These are phyloP conservation scores for Phytophthora palmivora DNA, from an alignment of 352 stramenopile species.

Conservation along the genomic window DNA sequence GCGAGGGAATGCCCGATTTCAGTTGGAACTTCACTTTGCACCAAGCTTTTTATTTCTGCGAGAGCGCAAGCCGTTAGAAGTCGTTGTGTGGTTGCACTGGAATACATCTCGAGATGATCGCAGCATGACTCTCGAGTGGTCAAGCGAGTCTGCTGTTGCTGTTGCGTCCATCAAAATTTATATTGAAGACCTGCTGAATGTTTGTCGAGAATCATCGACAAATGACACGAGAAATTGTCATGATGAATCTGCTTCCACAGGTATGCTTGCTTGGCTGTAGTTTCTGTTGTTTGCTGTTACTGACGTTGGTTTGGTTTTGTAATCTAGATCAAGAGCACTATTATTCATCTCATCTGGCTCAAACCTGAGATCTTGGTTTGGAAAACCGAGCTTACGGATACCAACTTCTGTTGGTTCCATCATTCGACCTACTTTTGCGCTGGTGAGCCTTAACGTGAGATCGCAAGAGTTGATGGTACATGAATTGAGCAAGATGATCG, in stretches of 20 bases:
- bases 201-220: neutral
- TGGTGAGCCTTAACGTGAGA: slow-evolving; percentile 32
- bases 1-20: slow-evolving; percentile 19
- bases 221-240: neutral
- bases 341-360: slow-evolving; percentile 57
- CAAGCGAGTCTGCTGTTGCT: slow-evolving; percentile 16
- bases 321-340: slow-evolving; percentile 32
- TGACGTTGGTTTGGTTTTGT: slow-evolving; percentile 3
- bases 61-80: slow-evolving; percentile 22
- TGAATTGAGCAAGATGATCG: slow-evolving; percentile 38
- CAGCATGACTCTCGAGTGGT: neutral
- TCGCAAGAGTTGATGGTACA: slow-evolving; percentile 35
- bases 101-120: slow-evolving; percentile 3
- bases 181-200: slow-evolving; percentile 17
- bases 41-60: slow-evolving; percentile 37
- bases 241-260: slow-evolving; percentile 9
- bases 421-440: slow-evolving; percentile 47
- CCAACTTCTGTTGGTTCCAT: slow-evolving; percentile 13
- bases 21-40: slow-evolving; percentile 35
- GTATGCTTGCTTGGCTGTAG: slow-evolving; percentile 16
- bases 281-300: neutral
- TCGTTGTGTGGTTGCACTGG: slow-evolving; percentile 44
- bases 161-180: slow-evolving; percentile 35
- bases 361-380: slow-evolving; percentile 37
- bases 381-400: slow-evolving; percentile 1